Conservation (phyloP, 2,329 filamentous ascomycete species). For the Dactylellina haptotyla region DNA sequence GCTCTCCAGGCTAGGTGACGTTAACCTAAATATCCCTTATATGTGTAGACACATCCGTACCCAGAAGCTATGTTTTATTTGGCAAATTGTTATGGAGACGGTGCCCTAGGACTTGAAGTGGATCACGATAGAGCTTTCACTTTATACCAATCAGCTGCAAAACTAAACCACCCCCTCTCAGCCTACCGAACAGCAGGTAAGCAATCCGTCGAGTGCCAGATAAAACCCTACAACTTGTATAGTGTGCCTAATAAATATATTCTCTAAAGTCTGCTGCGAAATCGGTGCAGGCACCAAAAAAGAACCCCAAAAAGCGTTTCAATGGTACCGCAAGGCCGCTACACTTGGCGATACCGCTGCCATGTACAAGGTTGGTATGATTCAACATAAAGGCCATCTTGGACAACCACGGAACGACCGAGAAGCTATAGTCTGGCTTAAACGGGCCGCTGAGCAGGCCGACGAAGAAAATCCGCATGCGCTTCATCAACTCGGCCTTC, state of each 20-base stretch:
- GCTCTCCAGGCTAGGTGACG: neutral
- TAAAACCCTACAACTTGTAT: neutral
- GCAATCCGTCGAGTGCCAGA: neutral
- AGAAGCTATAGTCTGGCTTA: slow-evolving; percentile 91
- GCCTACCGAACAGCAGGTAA: slow-evolving; percentile 83
- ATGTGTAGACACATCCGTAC: slow-evolving; percentile 61
- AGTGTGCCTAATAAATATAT: neutral
- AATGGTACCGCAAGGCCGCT: slow-evolving; percentile 96
- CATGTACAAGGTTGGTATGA: slow-evolving; percentile 99
- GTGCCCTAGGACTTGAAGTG: slow-evolving; percentile 78
- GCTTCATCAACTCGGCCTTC: slow-evolving; percentile 81
- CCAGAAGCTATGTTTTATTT: slow-evolving; percentile 91
- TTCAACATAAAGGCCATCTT: slow-evolving; percentile 90
- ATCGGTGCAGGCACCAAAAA: slow-evolving; percentile 92
- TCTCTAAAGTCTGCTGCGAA: slow-evolving; percentile 81
- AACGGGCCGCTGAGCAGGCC: slow-evolving; percentile 87
- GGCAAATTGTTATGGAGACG: slow-evolving; percentile 87
- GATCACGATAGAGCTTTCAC: slow-evolving; percentile 94
- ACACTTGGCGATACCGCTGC: slow-evolving; percentile 88
- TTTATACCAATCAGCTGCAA: slow-evolving; percentile 92
- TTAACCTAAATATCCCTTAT: neutral
- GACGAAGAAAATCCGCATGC: slow-evolving; percentile 93
- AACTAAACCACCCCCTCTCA: slow-evolving; percentile 82
- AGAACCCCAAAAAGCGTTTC: slow-evolving; percentile 91
- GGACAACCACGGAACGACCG: slow-evolving; percentile 83